Evolutionary conservation across 208 protist genomes (phyloP).

Genomic region (Tritrichomonas musculus): DNA sequence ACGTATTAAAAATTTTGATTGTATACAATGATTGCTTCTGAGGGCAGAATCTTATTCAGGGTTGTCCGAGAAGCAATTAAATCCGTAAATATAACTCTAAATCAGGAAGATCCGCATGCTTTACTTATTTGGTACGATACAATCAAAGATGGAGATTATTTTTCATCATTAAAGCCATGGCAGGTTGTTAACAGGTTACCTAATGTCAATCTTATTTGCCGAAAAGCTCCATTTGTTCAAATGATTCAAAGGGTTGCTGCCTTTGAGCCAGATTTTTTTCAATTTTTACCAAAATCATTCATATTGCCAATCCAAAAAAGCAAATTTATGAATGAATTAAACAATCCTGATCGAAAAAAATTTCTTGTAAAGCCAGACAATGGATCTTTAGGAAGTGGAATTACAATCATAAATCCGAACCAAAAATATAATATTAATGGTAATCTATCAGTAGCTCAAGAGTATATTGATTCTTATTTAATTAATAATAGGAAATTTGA

Average conservation of each 20-base stretch:
- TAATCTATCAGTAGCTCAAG: neutral
- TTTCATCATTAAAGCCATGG: neutral
- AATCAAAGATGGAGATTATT: neutral
- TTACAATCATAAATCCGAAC: neutral
- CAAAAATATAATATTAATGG: neutral
- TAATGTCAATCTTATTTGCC: neutral
- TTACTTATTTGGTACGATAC: neutral
- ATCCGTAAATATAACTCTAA: no score
- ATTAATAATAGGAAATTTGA: conserved; percentile 3
- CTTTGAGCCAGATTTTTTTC: neutral
- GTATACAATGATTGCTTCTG: no score
- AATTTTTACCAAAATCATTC: conserved; percentile 9
- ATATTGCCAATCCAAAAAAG: neutral
- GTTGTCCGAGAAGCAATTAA: no score
- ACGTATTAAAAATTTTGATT: no score
- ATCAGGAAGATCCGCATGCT: neutral
- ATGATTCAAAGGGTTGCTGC: neutral
- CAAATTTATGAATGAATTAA: neutral
- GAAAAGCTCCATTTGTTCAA: neutral
- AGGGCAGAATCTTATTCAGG: no score
- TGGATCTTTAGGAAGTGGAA: conserved; percentile 3
- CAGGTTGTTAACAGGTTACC: conserved; percentile 2
- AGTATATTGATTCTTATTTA: neutral
- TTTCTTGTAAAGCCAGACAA: neutral
- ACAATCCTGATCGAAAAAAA: neutral